phyloP scores from a whole-genome alignment of 371 early-diverging fungal genomes.

The Mortierella sp. region DNA sequence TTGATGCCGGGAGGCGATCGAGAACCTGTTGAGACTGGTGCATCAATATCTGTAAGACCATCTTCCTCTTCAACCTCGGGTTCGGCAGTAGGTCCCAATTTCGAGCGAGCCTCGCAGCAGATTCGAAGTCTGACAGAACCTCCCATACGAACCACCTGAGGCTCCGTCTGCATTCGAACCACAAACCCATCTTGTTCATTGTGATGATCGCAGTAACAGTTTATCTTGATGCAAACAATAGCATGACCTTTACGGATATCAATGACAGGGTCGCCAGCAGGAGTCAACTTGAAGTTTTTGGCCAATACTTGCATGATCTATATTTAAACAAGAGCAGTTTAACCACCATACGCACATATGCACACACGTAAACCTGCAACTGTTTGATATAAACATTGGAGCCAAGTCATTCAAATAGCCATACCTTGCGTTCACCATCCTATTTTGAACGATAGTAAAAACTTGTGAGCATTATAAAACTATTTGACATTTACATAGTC shows the following conservation, averaged over 20 bases:
- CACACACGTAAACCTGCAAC: no score
- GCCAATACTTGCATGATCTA: constrained; percentile 57
- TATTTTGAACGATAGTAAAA: background rate
- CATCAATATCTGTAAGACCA: constrained; percentile 55
- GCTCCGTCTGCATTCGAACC: constrained; percentile 44
- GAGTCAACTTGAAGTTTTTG: constrained; percentile 52
- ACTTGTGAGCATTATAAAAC: background rate
- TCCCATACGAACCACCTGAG: constrained; percentile 41
- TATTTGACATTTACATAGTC: background rate
- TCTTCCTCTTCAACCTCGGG: constrained; percentile 52
- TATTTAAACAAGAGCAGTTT: no score
- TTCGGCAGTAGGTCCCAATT: constrained; percentile 30
- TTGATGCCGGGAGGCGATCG: constrained; percentile 31
- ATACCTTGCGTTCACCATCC: constrained; percentile 37
- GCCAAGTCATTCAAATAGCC: background rate
- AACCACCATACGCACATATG: no score
- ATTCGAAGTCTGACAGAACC: constrained; percentile 53
- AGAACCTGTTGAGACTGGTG: constrained; percentile 51
- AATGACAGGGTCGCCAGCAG: constrained; percentile 48
- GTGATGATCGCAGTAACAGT: constrained; percentile 56
- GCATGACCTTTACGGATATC: constrained; percentile 55
- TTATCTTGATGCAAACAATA: constrained; percentile 55
- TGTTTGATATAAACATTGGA: no score
- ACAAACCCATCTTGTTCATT: constrained; percentile 54
- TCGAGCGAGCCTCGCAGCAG: constrained; percentile 56